Evolutionary conservation across 495 filamentous ascomycete genomes (phyloP), one percentile per base, ranked within the genome.

Genomic region (Podospora tetraspora): DNA sequence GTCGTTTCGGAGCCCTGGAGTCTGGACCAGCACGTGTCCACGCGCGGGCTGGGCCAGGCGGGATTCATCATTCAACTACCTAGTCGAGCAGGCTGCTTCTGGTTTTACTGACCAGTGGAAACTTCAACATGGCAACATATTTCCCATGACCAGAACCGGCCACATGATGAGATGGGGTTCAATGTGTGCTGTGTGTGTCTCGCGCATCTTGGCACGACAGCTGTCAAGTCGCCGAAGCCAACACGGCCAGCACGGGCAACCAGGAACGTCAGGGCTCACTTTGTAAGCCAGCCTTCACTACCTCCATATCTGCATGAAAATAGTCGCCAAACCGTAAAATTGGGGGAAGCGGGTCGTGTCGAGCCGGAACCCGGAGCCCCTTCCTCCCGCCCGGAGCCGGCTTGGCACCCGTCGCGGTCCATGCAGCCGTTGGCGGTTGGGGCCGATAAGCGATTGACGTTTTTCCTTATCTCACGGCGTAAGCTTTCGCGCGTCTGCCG

Each of bases 361-460:
- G 16, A 52, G 43, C 19, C 43, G 16, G 43, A 23, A 25, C 19
- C 60, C 60, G 25, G 60, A 32, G 25, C 16, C 22, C 61, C 25
- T 64, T 34, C 62, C 21, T 34, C 30, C 32, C 30, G 22, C 37
- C 66, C 66, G 66, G 62, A 68, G 59, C 69, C 69, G 66, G 27
- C 69, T 71, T 71, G 69, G 69, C 69, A 56, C 32, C 22, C 62
- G 30, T 25, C 37, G 29, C 19, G 43, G 43, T 52, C 43, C 43
- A 52, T 52, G 43, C 43, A 52, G 43, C 43, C 43, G 43, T n/a
- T 52, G 43, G 43, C 19, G 16, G 59, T 24, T 25, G 59, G 59
- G 34, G 59, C 59, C 59, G 59, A 24, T 24, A 24, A 25, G 59
- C 23, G 22, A 3, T 24, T 6, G 12, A 1, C 22, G n/a, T 60